phyloP scores from a whole-genome alignment of 2,329 filamentous ascomycete genomes.

The Akanthomyces lecanii region DNA sequence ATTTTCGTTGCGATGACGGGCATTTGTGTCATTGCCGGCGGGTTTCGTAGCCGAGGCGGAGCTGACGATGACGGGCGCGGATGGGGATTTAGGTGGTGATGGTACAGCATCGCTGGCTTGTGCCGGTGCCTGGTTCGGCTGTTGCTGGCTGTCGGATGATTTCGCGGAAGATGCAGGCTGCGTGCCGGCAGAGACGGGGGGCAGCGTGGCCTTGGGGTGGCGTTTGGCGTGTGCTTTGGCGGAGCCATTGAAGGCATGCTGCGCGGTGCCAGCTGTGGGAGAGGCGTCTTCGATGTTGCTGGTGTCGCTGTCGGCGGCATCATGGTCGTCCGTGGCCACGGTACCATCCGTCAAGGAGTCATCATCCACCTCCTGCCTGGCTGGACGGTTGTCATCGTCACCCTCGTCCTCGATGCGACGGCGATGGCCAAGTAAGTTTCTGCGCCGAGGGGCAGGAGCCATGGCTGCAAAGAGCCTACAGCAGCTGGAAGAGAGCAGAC shows the following conservation, averaged over 20 bases:
- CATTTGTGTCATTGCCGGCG: constrained; percentile 51
- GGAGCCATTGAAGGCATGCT: constrained; percentile 41
- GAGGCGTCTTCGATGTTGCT: constrained; percentile 57
- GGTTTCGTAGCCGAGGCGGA: constrained; percentile 46
- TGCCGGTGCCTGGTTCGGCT: not conserved
- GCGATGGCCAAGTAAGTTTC: constrained; percentile 62
- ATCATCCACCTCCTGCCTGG: constrained; percentile 56
- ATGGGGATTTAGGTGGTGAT: constrained; percentile 38
- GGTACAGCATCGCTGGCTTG: constrained; percentile 23
- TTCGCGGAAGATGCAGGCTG: not conserved
- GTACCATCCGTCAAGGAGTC: constrained; percentile 64
- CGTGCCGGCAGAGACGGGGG: not conserved
- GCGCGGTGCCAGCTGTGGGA: constrained; percentile 42
- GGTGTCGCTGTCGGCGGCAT: constrained; percentile 58
- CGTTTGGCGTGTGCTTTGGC: constrained; percentile 35
- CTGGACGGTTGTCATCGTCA: constrained; percentile 60
- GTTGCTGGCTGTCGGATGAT: not conserved
- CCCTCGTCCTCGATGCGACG: constrained; percentile 67
- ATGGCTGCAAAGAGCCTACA: constrained; percentile 30
- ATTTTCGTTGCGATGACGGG: constrained; percentile 76
- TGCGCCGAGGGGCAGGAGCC: constrained; percentile 51
- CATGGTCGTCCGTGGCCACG: constrained; percentile 57
- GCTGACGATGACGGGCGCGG: constrained; percentile 52
- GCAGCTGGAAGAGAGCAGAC: constrained; percentile 10
- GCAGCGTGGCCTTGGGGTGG: not conserved